Evolutionary conservation across 1,139 yeast genomes (phyloP).

Genomic region (Petasospora fabianii): DNA sequence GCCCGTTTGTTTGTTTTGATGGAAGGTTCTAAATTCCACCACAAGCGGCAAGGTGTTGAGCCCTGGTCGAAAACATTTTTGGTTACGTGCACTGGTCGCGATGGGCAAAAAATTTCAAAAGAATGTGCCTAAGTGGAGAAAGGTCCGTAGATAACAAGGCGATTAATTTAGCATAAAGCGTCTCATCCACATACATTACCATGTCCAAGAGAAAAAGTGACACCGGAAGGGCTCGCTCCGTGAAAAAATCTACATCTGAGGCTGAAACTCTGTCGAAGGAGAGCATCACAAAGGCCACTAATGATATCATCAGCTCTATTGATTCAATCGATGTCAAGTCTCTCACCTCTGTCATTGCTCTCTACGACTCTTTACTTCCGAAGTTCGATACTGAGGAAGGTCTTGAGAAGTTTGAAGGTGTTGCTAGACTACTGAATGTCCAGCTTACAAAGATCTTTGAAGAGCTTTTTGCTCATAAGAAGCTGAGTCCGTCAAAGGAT

Average conservation of each 20-base stretch:
- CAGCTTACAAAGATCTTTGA: constrained; percentile 57
- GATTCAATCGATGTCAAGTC: constrained; percentile 9
- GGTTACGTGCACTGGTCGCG: neutral
- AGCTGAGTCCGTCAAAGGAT: constrained; percentile 39
- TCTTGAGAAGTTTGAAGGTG: constrained; percentile 16
- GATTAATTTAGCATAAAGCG: too few relatives aligned
- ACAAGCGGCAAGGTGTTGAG: neutral
- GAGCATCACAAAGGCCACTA: constrained; percentile 14
- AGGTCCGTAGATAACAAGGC: too few relatives aligned
- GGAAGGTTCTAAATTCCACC: neutral
- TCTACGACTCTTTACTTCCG: constrained; percentile 22
- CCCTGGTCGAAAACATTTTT: constrained; percentile 1
- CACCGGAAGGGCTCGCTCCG: neutral
- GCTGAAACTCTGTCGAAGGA: constrained; percentile 14
- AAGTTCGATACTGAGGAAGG: constrained; percentile 20
- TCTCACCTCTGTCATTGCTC: constrained; percentile 11
- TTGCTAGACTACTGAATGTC: constrained; percentile 49
- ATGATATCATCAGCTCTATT: constrained; percentile 10
- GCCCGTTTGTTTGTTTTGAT: constrained; percentile 42
- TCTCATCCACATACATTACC: neutral
- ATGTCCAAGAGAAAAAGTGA: constrained; percentile 21
- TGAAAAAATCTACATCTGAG: constrained; percentile 11
- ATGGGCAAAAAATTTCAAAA: neutral
- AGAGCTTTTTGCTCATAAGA: constrained; percentile 46
- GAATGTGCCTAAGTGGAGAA: too few relatives aligned